phyloP scores from a whole-genome alignment of 164 flowering plant species.

The Annona cherimola region DNA sequence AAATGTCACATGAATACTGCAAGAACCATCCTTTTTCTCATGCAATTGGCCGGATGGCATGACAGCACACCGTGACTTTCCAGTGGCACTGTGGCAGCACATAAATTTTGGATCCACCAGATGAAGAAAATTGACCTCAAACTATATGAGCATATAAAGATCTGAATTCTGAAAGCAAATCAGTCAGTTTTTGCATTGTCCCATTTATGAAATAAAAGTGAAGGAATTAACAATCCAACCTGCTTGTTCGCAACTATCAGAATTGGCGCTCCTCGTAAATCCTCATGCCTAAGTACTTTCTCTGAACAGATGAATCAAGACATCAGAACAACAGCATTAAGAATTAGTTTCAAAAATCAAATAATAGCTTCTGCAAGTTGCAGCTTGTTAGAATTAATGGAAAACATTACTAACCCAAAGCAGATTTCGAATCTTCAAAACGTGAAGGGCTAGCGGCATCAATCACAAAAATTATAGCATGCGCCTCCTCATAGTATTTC shows the following conservation, averaged over 20 bases:
- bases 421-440: constrained; percentile 98
- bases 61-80: background rate
- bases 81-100: background rate
- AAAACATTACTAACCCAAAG: constrained; percentile 54
- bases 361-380: background rate
- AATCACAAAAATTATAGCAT: constrained; percentile 86
- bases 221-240: constrained; percentile 32
- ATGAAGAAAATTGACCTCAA: background rate
- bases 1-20: too few relatives aligned
- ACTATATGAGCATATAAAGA: background rate
- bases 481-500: constrained; percentile 98
- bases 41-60: background rate
- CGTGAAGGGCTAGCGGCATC: constrained; percentile 90
- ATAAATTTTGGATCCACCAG: background rate
- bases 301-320: constrained; percentile 39
- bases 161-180: background rate
- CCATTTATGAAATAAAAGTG: background rate
- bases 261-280: constrained; percentile 93
- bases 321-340: constrained; percentile 8
- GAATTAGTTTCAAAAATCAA: background rate
- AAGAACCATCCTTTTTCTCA: background rate
- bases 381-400: background rate
- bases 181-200: background rate
- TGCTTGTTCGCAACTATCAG: constrained; percentile 92
- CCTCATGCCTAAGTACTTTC: constrained; percentile 82